Evolutionary conservation across 2,329 filamentous ascomycete genomes (phyloP).

Genomic region (Aureobasidium sp.): DNA sequence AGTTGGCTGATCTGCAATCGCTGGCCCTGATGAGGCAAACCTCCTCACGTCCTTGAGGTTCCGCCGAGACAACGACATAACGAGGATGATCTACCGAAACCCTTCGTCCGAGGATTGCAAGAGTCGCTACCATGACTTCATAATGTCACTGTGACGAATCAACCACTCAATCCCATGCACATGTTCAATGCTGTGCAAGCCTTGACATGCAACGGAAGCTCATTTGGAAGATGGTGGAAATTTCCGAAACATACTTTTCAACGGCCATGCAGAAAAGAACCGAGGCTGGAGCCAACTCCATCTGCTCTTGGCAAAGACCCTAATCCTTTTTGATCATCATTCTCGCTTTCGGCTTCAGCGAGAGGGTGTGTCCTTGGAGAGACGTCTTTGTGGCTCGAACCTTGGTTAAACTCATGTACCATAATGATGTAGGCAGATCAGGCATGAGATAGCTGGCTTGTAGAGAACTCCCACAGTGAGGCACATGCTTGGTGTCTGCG

Average conservation of each 20-base stretch:
- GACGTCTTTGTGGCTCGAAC: no score
- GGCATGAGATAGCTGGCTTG: no score
- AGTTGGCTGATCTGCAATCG: neutral
- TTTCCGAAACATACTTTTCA: neutral
- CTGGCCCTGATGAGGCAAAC: neutral
- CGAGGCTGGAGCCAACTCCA: neutral
- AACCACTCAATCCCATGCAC: neutral
- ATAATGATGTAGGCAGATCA: no score
- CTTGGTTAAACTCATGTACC: no score
- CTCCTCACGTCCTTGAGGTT: neutral
- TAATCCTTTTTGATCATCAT: neutral
- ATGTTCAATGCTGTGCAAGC: neutral
- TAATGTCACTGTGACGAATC: neutral
- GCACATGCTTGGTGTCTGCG: neutral
- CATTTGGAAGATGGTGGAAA: no score
- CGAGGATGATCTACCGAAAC: neutral
- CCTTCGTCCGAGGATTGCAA: neutral
- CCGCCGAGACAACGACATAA: neutral
- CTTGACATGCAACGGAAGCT: neutral
- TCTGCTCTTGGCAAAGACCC: neutral
- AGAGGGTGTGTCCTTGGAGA: no score
- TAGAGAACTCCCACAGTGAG: no score
- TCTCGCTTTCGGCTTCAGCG: neutral
- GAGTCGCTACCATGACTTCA: neutral
- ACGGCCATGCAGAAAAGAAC: neutral